Percentiles rank a stretch among this genome's conserved stretches.
Conservation (phyloP, 2,329 filamentous ascomycete species). For the Teratosphaeria destructans region DNA sequence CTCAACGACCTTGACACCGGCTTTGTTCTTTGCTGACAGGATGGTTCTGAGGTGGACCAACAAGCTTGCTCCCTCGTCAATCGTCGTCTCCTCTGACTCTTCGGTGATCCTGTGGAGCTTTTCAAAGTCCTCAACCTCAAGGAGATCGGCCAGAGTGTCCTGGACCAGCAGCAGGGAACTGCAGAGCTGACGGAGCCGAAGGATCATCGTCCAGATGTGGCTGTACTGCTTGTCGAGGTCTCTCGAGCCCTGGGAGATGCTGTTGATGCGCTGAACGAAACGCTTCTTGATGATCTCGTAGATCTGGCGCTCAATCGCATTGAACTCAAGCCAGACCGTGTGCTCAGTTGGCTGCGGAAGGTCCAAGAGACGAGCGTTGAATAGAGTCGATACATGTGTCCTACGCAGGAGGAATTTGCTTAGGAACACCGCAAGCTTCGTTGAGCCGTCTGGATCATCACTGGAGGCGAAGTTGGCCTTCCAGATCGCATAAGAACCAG, state of each 20-base stretch:
- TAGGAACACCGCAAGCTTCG: constrained; percentile 29
- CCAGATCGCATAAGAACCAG: constrained; percentile 32
- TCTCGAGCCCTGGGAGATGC: constrained; percentile 10
- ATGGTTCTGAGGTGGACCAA: constrained; percentile 13
- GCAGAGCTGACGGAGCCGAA: constrained; percentile 43
- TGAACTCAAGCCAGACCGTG: constrained; percentile 39
- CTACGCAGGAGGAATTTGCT: constrained; percentile 44
- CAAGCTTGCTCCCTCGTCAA: constrained; percentile 5
- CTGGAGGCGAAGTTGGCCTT: constrained; percentile 33
- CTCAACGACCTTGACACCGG: constrained; percentile 6
- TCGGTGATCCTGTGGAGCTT: constrained; percentile 23
- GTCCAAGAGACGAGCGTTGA: constrained; percentile 43
- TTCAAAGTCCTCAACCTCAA: constrained; percentile 37
- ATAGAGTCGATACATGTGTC: constrained; percentile 34
- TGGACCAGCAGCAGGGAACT: constrained; percentile 41
- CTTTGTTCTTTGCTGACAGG: constrained; percentile 5
- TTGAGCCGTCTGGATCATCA: constrained; percentile 20
- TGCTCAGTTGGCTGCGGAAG: constrained; percentile 40
- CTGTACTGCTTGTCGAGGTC: constrained; percentile 26
- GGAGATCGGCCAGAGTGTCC: constrained; percentile 33
- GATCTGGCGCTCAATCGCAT: constrained; percentile 40
- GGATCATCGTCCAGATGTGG: constrained; percentile 38
- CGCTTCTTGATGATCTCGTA: constrained; percentile 42
- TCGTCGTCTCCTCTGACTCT: constrained; percentile 5
- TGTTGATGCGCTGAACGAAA: constrained; percentile 33